Base-by-base conservation (phyloP, 2,329 filamentous ascomycete species). In the Endothia cerciana region DNA sequence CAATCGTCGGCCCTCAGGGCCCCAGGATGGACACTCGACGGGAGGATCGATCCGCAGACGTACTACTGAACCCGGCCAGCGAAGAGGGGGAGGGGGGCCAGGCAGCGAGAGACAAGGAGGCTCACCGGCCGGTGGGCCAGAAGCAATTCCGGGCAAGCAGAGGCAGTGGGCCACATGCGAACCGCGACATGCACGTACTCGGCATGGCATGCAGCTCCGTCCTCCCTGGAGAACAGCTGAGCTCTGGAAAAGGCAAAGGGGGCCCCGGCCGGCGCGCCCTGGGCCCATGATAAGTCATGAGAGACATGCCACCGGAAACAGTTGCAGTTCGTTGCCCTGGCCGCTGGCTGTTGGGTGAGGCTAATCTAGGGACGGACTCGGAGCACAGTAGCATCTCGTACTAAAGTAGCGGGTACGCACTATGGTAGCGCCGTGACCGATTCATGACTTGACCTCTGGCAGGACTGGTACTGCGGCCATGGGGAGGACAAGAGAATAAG, bases 281-380 rank as follows among this genome's bases (percentile, higher is more conserved):
- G 33, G 33, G 33, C 33, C n/a, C 33, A 36, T 36, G 33, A 36
- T 10, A 36, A 36, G 33, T 10, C n/a, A n/a, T n/a, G n/a, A 36
- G 33, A 36, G 33, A 36, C 33, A 36, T 36, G 33, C 10, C 33
- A 36, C 33, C 33, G 33, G 33, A 36, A 7, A 36, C 33, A 10
- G 6, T 36, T 36, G 33, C 33, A 5, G 10, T 5, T 36, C 33
- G 33, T 36, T 36, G 47, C 47, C 28, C n/a, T n/a, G n/a, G n/a
- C n/a, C 13, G 47, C 22, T 28, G 47, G 8, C 25, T 28, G 47
- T 17, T 22, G 25, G 22, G 22, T 15, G 47, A 36, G 33, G 6
- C 47, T 51, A 51, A 28, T 28, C 47, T 25, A 30, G 47, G 47
- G 47, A 51, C 47, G 47, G 47, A 28, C 47, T 51, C 47, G 47